Conservation (phyloP, 768 basidiomycete genomes). For the Tremella fuciformis region DNA sequence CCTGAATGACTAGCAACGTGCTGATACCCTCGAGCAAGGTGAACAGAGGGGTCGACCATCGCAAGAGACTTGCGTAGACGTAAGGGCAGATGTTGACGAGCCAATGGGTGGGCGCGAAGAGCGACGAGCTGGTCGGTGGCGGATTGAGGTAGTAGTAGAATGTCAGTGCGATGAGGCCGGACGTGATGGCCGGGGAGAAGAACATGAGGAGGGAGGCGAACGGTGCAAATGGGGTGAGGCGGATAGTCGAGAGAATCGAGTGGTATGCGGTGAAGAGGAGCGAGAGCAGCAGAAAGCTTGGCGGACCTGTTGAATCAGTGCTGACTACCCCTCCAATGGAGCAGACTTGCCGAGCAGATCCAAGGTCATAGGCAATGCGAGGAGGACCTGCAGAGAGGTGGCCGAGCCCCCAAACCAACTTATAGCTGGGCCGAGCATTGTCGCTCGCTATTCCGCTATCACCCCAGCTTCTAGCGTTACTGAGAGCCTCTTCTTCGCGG, state of each 20-base stretch:
- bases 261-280: conserved; percentile 50
- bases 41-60: conserved; percentile 50
- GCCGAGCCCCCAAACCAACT: conserved; percentile 33
- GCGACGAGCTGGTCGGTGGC: conserved; percentile 16
- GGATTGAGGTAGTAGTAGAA: conserved; percentile 49
- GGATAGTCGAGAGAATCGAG: conserved; percentile 49
- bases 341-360: conserved; percentile 43
- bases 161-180: conserved; percentile 36
- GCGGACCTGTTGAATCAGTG: conserved; percentile 33
- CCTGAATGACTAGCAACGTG: conserved; percentile 49
- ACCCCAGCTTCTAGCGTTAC: too few species aligned
- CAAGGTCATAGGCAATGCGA: conserved; percentile 50
- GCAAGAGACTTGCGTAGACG: conserved; percentile 44
- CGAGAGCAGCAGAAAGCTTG: conserved; percentile 52
- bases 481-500: too few species aligned
- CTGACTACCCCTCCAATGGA: background rate
- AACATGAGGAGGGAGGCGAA: conserved; percentile 41
- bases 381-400: conserved; percentile 47
- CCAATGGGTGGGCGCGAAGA: conserved; percentile 25
- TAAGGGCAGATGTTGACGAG: conserved; percentile 44
- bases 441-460: background rate
- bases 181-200: conserved; percentile 44
- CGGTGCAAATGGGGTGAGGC: conserved; percentile 21
- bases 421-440: conserved; percentile 27
- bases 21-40: conserved; percentile 50